Evolutionary conservation across 208 protist genomes (phyloP), one percentile per base, ranked within the genome.

Genomic region (Plasmodiophora brassicae): DNA sequence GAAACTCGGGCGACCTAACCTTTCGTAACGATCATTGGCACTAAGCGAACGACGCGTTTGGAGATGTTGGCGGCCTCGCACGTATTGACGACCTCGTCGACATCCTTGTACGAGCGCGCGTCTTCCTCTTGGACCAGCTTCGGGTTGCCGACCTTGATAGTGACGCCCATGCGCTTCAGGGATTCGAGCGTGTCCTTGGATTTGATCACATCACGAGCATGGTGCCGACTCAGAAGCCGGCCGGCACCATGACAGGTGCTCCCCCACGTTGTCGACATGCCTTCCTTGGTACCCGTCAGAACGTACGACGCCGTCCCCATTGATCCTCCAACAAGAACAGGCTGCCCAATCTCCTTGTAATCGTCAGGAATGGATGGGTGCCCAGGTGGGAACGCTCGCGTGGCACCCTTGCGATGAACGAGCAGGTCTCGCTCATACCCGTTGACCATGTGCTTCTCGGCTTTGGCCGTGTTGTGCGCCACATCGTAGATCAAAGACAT

Each of bases 401-500:
- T 97, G 0, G 95, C 84, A 45, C 95, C 96, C 90, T 97, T 97
- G 44, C 96, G 89, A 86, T 97, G 95, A 0, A 97, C 95, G 25
- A 97, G 88, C 0, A 96, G 90, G 32, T 85, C 88, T 35, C 45
- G 46, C 35, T 46, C 39, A 22, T 45, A n/a, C 8, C 94, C 94
- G 87, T 96, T 89, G 14, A 97, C 93, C 36, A 95, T 90, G 83
- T 92, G 91, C 86, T 90, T 85, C 54, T 92, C 87, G 0, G 84
- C 86, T 89, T 97, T 97, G 1, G 95, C 94, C 38, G 96, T 96
- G 90, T 97, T 97, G 87, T 97, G 96, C 22, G 91, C 94, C 0
- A 96, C 95, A 89, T 97, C 95, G 89, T 97, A 97, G 38, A 97
- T 88, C 5, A 97, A 46, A 39, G 92, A 84, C 94, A 96, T 96